Evolutionary conservation across 345 rosid species (phyloP).

Genomic region (Excoecaria agallocha): DNA sequence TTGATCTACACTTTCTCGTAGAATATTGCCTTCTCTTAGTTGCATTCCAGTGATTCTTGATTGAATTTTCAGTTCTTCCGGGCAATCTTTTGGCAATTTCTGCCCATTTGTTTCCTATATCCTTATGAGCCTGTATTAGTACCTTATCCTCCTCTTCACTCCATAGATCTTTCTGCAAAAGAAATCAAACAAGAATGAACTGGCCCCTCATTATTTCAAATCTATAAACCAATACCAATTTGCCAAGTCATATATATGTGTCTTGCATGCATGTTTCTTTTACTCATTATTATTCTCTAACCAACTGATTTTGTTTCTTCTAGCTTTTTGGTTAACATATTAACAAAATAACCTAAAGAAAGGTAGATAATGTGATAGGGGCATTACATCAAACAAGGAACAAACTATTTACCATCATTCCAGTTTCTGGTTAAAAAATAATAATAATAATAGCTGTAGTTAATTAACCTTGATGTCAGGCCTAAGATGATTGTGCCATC

Average conservation of each 20-base stretch:
- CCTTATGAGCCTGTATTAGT: constrained; percentile 65
- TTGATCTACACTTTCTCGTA: constrained; percentile 75
- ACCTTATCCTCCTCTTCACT: constrained; percentile 86
- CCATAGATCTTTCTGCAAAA: constrained; percentile 77
- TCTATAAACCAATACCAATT: background rate
- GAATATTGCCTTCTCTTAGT: constrained; percentile 89
- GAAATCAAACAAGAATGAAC: background rate
- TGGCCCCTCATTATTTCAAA: background rate
- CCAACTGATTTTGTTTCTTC: constrained; percentile 16
- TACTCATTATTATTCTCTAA: background rate
- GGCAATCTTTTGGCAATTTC: constrained; percentile 90
- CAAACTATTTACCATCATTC: background rate
- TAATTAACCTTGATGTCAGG: constrained; percentile 78
- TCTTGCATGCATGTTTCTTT: constrained; percentile 16
- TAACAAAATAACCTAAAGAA: background rate
- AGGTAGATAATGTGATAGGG: background rate
- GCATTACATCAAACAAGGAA: constrained; percentile 6
- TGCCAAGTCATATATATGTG: constrained; percentile 5
- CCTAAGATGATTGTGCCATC: constrained; percentile 94
- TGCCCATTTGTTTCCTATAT: constrained; percentile 98
- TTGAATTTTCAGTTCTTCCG: constrained; percentile 97
- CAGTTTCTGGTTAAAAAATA: no score
- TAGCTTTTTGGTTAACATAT: background rate
- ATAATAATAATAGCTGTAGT: no score
- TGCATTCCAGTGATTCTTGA: constrained; percentile 98